Conservation (phyloP, 768 basidiomycete species). For the Amanita exitialis region DNA sequence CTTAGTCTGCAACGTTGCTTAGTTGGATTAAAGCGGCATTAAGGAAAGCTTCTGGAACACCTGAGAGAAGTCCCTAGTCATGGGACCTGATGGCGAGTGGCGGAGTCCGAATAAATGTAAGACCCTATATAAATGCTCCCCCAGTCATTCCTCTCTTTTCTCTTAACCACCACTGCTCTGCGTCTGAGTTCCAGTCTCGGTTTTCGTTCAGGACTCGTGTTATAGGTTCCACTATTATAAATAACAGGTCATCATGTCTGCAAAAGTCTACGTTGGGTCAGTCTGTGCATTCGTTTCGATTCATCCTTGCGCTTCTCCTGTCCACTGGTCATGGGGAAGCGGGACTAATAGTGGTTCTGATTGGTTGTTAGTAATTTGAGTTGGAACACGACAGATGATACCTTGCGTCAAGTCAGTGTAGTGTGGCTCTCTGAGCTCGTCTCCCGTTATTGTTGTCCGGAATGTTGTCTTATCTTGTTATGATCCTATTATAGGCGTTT, state of each 20-base stretch:
- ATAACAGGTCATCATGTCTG: conserved; percentile 54
- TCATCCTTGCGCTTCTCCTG: conserved; percentile 36
- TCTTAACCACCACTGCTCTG: conserved; percentile 34
- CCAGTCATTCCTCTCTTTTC: conserved; percentile 15
- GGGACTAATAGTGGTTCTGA: conserved; percentile 49
- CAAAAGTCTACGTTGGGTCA: conserved; percentile 93
- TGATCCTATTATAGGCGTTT: conserved; percentile 71
- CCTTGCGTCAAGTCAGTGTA: conserved; percentile 78
- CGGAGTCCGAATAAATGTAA: conserved; percentile 41
- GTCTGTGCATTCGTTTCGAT: conserved; percentile 52
- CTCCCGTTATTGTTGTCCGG: conserved; percentile 20
- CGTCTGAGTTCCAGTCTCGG: conserved; percentile 44
- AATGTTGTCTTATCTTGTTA: conserved; percentile 40
- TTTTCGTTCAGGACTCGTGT: conserved; percentile 47
- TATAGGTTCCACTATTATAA: conserved; percentile 43
- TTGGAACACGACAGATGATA: conserved; percentile 95
- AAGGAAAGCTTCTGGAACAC: background rate
- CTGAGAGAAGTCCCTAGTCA: background rate
- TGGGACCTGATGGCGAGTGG: conserved; percentile 7
- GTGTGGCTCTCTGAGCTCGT: conserved; percentile 22
- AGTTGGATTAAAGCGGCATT: background rate
- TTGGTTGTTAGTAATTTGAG: conserved; percentile 75
- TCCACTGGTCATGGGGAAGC: conserved; percentile 29
- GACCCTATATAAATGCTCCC: conserved; percentile 30
- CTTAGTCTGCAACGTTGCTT: background rate